Evolutionary conservation across 2,329 filamentous ascomycete genomes (phyloP).

Genomic region (Talaromyces sp.): DNA sequence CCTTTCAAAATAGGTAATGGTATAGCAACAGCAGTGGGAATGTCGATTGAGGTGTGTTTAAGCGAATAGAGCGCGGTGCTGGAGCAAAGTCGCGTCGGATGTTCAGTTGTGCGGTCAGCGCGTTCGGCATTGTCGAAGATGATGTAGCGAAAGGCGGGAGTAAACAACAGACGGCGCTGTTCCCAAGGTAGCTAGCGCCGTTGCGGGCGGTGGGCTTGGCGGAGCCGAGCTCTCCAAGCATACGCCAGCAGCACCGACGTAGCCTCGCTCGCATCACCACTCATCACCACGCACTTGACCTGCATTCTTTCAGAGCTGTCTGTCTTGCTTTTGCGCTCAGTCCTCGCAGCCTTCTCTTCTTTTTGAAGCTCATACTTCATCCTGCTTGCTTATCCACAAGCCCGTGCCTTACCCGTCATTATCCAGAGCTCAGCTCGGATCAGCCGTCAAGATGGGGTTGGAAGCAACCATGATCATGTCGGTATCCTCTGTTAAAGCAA

Average conservation of each 20-base stretch:
- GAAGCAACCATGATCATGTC: constrained; percentile 97
- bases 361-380: not conserved
- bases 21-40: not conserved
- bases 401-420: not conserved
- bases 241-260: not conserved
- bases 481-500: constrained; percentile 14
- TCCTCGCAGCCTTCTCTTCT: not conserved
- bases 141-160: not conserved
- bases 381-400: not conserved
- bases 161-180: constrained; percentile 4
- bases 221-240: constrained; percentile 1
- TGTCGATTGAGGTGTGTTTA: not conserved
- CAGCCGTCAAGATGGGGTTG: constrained; percentile 75
- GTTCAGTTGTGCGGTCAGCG: not conserved
- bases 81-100: not conserved
- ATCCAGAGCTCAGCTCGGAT: constrained; percentile 11
- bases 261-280: not conserved
- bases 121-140: constrained; percentile 2
- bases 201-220: constrained; percentile 7
- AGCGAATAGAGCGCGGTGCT: not conserved
- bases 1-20: not conserved
- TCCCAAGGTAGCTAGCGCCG: constrained; percentile 1
- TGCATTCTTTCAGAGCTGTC: not conserved
- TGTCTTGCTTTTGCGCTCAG: not conserved
- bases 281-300: not conserved